A percentile compares a stretch with the other conserved stretches of the same genome.
phyloP scores from a whole-genome alignment of 441 rosid genomes.

The Gossypium schwendimanii region DNA sequence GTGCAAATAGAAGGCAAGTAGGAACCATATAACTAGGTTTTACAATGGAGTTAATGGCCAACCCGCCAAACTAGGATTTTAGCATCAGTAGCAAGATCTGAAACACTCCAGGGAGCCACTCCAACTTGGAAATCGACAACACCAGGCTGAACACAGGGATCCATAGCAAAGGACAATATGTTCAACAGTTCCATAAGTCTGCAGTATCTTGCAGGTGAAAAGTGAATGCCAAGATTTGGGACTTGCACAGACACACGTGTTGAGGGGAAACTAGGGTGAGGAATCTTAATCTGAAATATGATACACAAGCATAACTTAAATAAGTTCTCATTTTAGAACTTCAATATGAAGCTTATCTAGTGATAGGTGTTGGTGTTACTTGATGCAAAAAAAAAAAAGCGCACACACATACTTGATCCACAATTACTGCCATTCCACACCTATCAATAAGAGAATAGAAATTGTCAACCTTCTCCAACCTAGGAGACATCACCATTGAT shows the following conservation, averaged over 20 bases:
- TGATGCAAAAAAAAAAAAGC: background rate
- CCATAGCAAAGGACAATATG: conserved; percentile 49
- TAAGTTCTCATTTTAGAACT: background rate
- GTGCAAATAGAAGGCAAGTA: conserved; percentile 17
- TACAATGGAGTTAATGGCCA: conserved; percentile 16
- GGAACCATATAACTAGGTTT: conserved; percentile 20
- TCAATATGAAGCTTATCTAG: conserved; percentile 13
- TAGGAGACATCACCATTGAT: conserved; percentile 31
- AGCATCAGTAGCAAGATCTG: conserved; percentile 52
- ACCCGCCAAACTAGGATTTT: conserved; percentile 64
- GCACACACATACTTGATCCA: conserved; percentile 65
- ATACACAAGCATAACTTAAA: conserved; percentile 17
- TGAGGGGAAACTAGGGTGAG: conserved; percentile 87
- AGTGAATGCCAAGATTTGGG: conserved; percentile 92
- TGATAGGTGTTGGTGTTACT: conserved; percentile 3
- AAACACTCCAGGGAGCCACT: conserved; percentile 56
- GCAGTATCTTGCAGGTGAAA: conserved; percentile 80
- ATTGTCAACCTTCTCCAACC: conserved; percentile 36
- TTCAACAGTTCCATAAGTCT: conserved; percentile 69
- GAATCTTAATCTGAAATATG: conserved; percentile 67
- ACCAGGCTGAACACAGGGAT: conserved; percentile 57
- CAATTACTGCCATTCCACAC: conserved; percentile 93
- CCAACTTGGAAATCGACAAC: conserved; percentile 57
- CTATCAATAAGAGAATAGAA: conserved; percentile 85
- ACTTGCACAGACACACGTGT: conserved; percentile 92